Base-by-base conservation (phyloP, 345 rosid species). In the Bruguiera gymnorhiza region DNA sequence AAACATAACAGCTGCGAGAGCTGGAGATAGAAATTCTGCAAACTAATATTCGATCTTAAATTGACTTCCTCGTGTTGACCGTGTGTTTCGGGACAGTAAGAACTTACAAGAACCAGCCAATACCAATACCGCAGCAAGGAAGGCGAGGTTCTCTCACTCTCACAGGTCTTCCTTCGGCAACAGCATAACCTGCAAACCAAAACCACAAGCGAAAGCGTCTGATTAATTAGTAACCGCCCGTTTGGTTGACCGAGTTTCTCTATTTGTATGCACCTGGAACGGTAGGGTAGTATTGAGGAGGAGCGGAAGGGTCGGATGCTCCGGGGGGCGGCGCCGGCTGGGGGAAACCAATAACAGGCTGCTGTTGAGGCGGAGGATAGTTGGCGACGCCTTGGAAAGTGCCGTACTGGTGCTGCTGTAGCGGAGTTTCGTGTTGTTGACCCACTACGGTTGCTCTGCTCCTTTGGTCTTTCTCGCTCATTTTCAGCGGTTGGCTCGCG, bases 351-450 rank as follows among this genome's bases (percentile, higher is more conserved):
- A 86, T 77, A 43, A 77, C 88, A n/a, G 92, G 96, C 55, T 66
- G 72, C 6, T 70, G 83, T 24, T 58, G 80, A 55, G 90, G 86
- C 24, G 92, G 89, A 6, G 96, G 96, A 71, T 83, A 94, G 75
- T 87, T 91, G 64, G 96, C 90, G 39, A 89, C 96, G 55, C 98
- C 98, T 81, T 91, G 97, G 82, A 94, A 94, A 6, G 98, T 94
- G 8, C 97, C 98, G 78, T 94, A 94, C 21, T 87, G 98, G 21
- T 70, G 68, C 8, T 62, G 73, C 9, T 23, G 65, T 13, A 5
- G 60, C 11, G 34, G 56, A 27, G 60, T 51, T 15, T 64, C 69
- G 43, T 37, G 69, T 10, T 56, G 63, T 52, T 66, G 76, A 26
- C 39, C 70, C 2, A 51, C 55, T 0, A 60, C 36, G 4, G 32